Conservation (phyloP, 2,329 filamentous ascomycete genomes). For the Microsporum audouinii region DNA sequence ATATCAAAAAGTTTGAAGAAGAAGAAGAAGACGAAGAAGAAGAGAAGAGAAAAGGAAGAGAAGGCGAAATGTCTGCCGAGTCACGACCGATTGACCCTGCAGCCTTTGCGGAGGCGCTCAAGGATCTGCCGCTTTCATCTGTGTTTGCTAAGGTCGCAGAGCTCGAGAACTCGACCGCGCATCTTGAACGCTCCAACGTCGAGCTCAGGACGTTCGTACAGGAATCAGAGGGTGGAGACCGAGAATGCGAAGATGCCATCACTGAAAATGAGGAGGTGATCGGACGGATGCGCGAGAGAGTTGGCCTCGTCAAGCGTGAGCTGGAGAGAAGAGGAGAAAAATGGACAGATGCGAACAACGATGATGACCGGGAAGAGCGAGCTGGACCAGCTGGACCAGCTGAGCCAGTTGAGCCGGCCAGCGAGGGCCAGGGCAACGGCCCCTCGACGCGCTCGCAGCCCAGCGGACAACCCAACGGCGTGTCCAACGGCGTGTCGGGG, state of each 20-base stretch:
- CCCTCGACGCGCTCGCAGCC: background rate
- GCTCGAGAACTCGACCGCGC: constrained; percentile 48
- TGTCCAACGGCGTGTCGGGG: background rate
- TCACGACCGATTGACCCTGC: constrained; percentile 39
- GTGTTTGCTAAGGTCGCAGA: constrained; percentile 52
- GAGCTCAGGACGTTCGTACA: constrained; percentile 43
- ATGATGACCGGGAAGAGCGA: background rate
- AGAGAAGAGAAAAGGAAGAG: background rate
- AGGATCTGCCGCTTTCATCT: constrained; percentile 45
- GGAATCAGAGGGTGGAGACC: constrained; percentile 35
- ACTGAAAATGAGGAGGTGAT: constrained; percentile 49
- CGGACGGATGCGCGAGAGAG: constrained; percentile 43
- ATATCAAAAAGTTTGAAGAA: background rate
- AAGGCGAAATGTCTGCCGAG: constrained; percentile 13
- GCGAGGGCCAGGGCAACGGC: background rate
- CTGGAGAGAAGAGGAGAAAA: constrained; percentile 45
- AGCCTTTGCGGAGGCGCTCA: constrained; percentile 45
- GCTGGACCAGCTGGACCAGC: too few species aligned
- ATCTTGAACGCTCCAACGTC: constrained; percentile 47
- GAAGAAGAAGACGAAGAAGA: background rate
- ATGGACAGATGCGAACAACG: constrained; percentile 29
- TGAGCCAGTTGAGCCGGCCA: background rate
- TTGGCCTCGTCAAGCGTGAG: constrained; percentile 40
- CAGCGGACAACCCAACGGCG: background rate
- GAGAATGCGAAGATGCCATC: constrained; percentile 46